These are phyloP conservation scores for Suillus fuscotomentosus DNA, from an alignment of 768 basidiomycete genomes.

Conservation along the genomic window DNA sequence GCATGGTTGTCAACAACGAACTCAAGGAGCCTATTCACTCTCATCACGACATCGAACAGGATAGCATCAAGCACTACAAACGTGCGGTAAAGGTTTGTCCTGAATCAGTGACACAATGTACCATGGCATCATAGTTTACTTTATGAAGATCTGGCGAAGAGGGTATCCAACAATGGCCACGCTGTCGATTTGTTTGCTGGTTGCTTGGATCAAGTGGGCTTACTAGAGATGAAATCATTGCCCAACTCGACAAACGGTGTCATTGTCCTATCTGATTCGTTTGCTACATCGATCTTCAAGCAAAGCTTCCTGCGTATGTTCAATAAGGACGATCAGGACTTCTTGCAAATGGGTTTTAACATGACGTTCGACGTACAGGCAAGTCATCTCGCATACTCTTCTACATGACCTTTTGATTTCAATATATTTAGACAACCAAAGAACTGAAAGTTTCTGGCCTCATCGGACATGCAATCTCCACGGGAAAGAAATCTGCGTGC, in stretches of 20 bases:
- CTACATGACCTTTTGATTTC: conserved; percentile 1
- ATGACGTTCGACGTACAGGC: conserved; percentile 98
- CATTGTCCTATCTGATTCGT: conserved; percentile 95
- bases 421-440: conserved; percentile 78
- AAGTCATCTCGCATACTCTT: conserved; percentile 10
- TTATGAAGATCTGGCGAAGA: conserved; percentile 83
- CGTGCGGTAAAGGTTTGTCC: conserved; percentile 83
- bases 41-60: conserved; percentile 97
- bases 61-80: conserved; percentile 96
- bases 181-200: conserved; percentile 95
- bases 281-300: conserved; percentile 98
- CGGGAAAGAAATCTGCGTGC: conserved; percentile 93
- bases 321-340: conserved; percentile 88
- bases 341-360: conserved; percentile 97
- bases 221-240: conserved; percentile 95
- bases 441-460: conserved; percentile 98
- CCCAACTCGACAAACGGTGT: conserved; percentile 97
- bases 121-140: not conserved
- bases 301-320: conserved; percentile 94
- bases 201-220: conserved; percentile 95
- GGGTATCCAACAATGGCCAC: conserved; percentile 93
- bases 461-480: conserved; percentile 96
- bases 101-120: not conserved
- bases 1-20: conserved; percentile 96
- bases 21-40: conserved; percentile 96